Conservation (phyloP, 768 basidiomycete species). For the Exidia glandulosa region DNA sequence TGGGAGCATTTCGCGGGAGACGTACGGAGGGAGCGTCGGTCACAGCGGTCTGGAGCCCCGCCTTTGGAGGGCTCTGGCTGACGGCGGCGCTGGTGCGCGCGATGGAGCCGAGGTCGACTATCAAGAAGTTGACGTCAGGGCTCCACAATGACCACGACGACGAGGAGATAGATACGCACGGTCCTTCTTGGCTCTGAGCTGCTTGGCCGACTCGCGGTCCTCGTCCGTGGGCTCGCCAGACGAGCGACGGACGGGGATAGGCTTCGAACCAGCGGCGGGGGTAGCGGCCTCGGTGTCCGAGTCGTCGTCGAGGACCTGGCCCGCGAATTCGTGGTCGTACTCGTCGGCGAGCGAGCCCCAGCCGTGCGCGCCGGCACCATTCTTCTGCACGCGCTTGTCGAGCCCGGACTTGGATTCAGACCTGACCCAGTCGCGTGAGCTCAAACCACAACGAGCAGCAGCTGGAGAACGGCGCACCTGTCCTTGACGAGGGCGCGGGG, state of each 20-base stretch:
- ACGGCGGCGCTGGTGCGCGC: slow-evolving; percentile 70
- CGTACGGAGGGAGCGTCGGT: not conserved
- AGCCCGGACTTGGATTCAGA: slow-evolving; percentile 70
- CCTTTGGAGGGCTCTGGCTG: slow-evolving; percentile 6
- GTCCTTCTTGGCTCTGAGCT: slow-evolving; percentile 61
- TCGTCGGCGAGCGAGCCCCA: slow-evolving; percentile 72
- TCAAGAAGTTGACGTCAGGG: not conserved
- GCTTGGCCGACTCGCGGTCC: slow-evolving; percentile 49
- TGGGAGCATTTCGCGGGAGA: too few relatives aligned
- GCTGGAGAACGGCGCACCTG: slow-evolving; percentile 7
- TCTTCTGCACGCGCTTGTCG: slow-evolving; percentile 61
- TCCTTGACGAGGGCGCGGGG: slow-evolving; percentile 66
- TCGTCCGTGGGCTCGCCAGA: slow-evolving; percentile 38
- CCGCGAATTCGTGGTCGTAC: slow-evolving; percentile 45
- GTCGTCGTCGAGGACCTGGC: slow-evolving; percentile 38
- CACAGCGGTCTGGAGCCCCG: not conserved
- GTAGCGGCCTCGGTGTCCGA: slow-evolving; percentile 24
- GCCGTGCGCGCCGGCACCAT: slow-evolving; percentile 72
- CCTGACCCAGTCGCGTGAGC: slow-evolving; percentile 24
- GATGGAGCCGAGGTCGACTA: slow-evolving; percentile 61
- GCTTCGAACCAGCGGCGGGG: slow-evolving; percentile 6
- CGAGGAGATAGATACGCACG: slow-evolving; percentile 25
- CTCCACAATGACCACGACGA: not conserved
- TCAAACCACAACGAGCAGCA: not conserved
- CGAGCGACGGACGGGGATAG: slow-evolving; percentile 2